phyloP scores from a whole-genome alignment of 805 yeast genomes.

The Isabelozyma heimii region DNA sequence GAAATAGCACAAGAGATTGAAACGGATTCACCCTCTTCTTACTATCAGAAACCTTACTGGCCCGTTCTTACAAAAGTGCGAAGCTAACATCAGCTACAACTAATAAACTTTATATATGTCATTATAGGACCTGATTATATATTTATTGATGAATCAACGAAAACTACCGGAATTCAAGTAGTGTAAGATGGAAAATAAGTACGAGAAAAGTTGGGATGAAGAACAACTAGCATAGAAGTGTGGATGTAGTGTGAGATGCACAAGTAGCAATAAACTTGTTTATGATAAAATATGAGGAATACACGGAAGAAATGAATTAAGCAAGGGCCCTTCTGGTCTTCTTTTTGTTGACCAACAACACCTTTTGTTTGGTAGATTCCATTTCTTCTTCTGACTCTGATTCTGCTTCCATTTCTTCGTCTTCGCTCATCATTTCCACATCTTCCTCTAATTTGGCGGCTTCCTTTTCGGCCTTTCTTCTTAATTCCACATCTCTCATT shows the following conservation, averaged over 20 bases:
- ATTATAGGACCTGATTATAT: too few species aligned
- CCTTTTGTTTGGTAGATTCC: constrained; percentile 50
- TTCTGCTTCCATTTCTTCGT: constrained; percentile 42
- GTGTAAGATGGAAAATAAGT: too few species aligned
- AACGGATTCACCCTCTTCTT: background rate
- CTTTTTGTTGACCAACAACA: constrained; percentile 64
- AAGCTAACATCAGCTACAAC: too few species aligned
- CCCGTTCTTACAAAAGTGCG: constrained; percentile 1
- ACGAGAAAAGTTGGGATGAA: too few species aligned
- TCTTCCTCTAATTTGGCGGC: constrained; percentile 56
- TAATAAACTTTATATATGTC: too few species aligned
- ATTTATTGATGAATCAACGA: background rate
- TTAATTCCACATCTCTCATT: constrained; percentile 90
- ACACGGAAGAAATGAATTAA: background rate
- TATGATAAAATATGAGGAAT: too few species aligned
- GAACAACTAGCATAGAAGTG: too few species aligned
- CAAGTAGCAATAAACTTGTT: too few species aligned
- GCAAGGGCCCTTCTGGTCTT: constrained; percentile 16
- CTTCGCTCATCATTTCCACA: constrained; percentile 36
- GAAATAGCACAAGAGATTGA: background rate
- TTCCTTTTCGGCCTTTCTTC: constrained; percentile 68
- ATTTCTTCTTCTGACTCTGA: constrained; percentile 48
- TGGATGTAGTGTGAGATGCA: too few species aligned
- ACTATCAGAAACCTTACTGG: constrained; percentile 13
- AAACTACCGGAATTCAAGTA: background rate